Evolutionary conservation across 331 rosid genomes (phyloP).

Genomic region (Acacia pycnantha): DNA sequence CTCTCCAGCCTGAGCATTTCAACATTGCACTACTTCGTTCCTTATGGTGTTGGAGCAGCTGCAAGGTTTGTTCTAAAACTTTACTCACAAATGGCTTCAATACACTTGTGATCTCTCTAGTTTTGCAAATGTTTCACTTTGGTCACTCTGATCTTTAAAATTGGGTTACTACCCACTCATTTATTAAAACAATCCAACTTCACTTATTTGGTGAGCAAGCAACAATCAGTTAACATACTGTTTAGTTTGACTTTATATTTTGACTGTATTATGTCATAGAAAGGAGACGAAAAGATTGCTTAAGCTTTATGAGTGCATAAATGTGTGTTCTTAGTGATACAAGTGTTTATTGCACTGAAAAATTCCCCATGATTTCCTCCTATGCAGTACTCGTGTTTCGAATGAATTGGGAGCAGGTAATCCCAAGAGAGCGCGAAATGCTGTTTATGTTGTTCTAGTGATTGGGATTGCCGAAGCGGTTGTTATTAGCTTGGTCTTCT

Average conservation of each 20-base stretch:
- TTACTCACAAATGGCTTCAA: background rate
- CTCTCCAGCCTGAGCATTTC: slow-evolving; percentile 51
- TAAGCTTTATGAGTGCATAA: background rate
- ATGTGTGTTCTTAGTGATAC: background rate
- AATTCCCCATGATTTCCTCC: background rate
- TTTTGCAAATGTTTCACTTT: background rate
- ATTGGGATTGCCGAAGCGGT: slow-evolving; percentile 43
- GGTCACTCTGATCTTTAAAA: background rate
- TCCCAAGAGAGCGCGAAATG: slow-evolving; percentile 40
- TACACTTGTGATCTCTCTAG: background rate
- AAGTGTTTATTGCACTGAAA: background rate
- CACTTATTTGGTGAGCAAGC: background rate
- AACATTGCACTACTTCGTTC: slow-evolving; percentile 48
- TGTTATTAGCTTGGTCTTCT: slow-evolving; percentile 32
- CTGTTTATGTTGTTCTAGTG: slow-evolving; percentile 33
- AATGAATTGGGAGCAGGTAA: slow-evolving; percentile 72
- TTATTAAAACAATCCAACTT: background rate
- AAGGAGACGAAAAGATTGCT: background rate
- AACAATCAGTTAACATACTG: background rate
- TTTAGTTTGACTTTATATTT: background rate
- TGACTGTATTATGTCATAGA: background rate
- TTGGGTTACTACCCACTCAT: background rate
- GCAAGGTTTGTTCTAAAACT: slow-evolving; percentile 41
- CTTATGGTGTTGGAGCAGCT: slow-evolving; percentile 58
- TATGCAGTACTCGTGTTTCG: slow-evolving; percentile 58